Percentiles rank a stretch among this genome's conserved stretches.
phyloP scores from a whole-genome alignment of 352 stramenopile genomes.

The Phytophthora nicotianae region DNA sequence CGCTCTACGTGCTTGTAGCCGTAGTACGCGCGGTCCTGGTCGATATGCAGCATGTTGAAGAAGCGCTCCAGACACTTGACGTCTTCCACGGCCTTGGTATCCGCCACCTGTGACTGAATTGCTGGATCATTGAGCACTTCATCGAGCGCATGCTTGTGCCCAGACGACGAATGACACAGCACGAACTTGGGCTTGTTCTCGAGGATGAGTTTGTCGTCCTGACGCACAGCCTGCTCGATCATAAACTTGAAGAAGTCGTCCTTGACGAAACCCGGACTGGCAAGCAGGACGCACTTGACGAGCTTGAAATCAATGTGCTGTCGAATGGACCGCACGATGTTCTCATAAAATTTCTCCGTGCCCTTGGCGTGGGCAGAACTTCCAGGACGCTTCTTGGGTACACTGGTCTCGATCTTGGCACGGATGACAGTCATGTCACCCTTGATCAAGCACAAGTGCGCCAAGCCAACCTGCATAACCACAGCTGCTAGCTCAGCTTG shows the following conservation, averaged over 20 bases:
- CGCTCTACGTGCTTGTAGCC: conserved; percentile 93
- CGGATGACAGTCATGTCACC: conserved; percentile 96
- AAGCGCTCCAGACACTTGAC: conserved; percentile 94
- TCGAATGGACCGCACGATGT: conserved; percentile 95
- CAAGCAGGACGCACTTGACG: conserved; percentile 96
- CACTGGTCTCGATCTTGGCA: conserved; percentile 95
- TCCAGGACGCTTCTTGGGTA: conserved; percentile 97
- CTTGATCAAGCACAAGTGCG: conserved; percentile 98
- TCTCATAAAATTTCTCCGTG: conserved; percentile 96
- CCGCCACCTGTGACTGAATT: conserved; percentile 92
- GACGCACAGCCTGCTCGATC: conserved; percentile 88
- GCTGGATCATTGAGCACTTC: conserved; percentile 95
- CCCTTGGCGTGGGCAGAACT: conserved; percentile 94
- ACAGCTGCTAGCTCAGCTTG: conserved; percentile 96
- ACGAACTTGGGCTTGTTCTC: conserved; percentile 98
- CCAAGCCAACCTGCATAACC: conserved; percentile 96
- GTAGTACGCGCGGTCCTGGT: conserved; percentile 98
- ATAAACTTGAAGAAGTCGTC: conserved; percentile 98
- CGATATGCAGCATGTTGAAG: conserved; percentile 95
- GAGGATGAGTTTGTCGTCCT: conserved; percentile 94
- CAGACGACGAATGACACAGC: conserved; percentile 93
- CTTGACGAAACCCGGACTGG: conserved; percentile 96
- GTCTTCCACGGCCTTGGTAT: conserved; percentile 95
- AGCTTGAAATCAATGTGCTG: conserved; percentile 97
- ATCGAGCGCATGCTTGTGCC: conserved; percentile 98